Percentiles rank a stretch among this genome's conserved stretches.
phyloP scores from a whole-genome alignment of 2,329 filamentous ascomycete species.

The Phoma herbarum region DNA sequence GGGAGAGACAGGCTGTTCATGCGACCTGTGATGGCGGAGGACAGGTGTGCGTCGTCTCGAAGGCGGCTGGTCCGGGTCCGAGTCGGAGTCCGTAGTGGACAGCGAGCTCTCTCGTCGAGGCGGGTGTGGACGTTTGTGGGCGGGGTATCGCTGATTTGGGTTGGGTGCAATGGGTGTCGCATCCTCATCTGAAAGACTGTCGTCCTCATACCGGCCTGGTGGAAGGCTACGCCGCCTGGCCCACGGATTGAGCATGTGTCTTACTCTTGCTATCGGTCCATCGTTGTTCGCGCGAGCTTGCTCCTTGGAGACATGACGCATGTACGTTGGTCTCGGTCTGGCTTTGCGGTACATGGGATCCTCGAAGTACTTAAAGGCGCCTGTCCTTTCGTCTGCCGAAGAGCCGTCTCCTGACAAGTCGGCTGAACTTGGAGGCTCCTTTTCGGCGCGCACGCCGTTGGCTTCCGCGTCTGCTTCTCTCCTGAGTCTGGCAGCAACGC shows the following conservation, averaged over 20 bases:
- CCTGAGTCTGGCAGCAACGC: conserved; percentile 75
- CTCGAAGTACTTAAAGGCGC: conserved; percentile 59
- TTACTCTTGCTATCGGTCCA: conserved; percentile 42
- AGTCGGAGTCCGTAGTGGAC: conserved; percentile 45
- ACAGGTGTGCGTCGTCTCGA: conserved; percentile 38
- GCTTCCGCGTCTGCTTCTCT: conserved; percentile 63
- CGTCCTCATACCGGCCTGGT: conserved; percentile 38
- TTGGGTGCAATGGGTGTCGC: conserved; percentile 39
- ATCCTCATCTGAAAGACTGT: conserved; percentile 43
- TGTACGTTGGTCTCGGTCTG: conserved; percentile 54
- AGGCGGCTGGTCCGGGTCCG: conserved; percentile 40
- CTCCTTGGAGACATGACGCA: conserved; percentile 51
- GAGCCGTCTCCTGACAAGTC: conserved; percentile 48
- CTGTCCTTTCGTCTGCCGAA: conserved; percentile 54
- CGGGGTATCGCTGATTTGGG: conserved; percentile 32
- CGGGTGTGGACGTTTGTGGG: conserved; percentile 45
- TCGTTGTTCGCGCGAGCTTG: conserved; percentile 42
- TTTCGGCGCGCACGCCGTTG: conserved; percentile 29
- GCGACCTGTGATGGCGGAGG: conserved; percentile 53
- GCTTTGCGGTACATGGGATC: conserved; percentile 60
- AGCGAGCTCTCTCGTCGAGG: conserved; percentile 48
- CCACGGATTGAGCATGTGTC: conserved; percentile 50
- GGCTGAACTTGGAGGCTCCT: conserved; percentile 43
- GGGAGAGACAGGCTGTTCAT: conserved; percentile 53
- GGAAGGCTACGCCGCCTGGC: conserved; percentile 38